Base-by-base conservation (phyloP, 106 monocot species). In the Allium sativum region DNA sequence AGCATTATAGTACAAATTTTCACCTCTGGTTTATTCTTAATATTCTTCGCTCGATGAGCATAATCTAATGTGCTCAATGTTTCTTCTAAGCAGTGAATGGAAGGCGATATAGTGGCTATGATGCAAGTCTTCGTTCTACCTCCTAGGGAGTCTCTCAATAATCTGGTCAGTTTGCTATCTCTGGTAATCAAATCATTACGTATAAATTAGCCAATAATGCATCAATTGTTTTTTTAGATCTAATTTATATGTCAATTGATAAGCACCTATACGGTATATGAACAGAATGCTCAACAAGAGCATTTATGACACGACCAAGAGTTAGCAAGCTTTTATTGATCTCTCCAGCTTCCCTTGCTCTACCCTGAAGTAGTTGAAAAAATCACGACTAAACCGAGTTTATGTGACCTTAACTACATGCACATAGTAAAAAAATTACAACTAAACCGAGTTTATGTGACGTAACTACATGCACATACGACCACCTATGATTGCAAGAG, bases 261-360 rank as follows among this genome's bases (percentile, higher is more conserved):
- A 18, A 70, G 44, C 14, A 55, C 94, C 94, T 95, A 70, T 95
- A 95, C 53, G 94, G 94, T 71, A 95, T 67, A 67, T 95, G 94
- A 44, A 76, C 77, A 72, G 94, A 90, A 64, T 95, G 90, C 56
- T 95, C 94, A 44, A 95, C 90, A 65, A 95, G 89, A 61, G 94
- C 73, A 68, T 95, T 95, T 55, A 95, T 95, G 17, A 95, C 90
- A 65, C 94, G 90, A 13, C 94, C 94, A 69, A 95, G 94, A 42
- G 94, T 95, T 42, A 95, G 81, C 69, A 95, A 78, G 60, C 94
- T 95, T 78, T 90, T 95, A 62, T 95, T 95, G 21, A 95, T 95
- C 68, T 90, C 94, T 65, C 94, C 94, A 54, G 94, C 90, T 75
- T 95, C 94, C 65, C 94, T 83, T 72, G 94, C 90, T 72, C 94